Percentiles rank a stretch among this genome's conserved stretches.
Conservation (phyloP, 129 eudicot species). For the Pseudognaphalium luteoalbum region DNA sequence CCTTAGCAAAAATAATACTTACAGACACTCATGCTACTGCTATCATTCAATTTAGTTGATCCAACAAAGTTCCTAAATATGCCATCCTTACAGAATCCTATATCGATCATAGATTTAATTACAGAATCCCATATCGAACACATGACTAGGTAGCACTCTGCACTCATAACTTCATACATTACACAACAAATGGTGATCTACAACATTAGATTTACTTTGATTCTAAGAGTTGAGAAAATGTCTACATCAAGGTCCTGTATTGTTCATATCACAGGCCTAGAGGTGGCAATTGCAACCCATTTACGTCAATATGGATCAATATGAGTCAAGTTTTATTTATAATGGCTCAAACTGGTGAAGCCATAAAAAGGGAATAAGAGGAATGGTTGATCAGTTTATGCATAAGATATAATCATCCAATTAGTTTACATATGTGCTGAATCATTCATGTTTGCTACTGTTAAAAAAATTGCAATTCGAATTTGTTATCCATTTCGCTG, state of each 20-base stretch:
- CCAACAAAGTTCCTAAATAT: conserved; percentile 7
- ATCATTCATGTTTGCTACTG: neutral
- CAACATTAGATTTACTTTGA: neutral
- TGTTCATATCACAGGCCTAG: neutral
- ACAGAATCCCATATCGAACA: too few relatives aligned
- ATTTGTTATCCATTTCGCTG: neutral
- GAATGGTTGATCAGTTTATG: neutral
- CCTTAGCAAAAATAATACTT: conserved; percentile 57
- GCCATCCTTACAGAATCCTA: neutral
- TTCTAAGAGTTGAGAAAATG: neutral
- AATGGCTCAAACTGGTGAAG: neutral
- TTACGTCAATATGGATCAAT: neutral
- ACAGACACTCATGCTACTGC: conserved; percentile 49
- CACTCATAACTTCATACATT: too few relatives aligned
- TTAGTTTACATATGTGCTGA: neutral
- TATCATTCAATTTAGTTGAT: conserved; percentile 50
- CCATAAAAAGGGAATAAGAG: neutral
- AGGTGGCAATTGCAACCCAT: neutral
- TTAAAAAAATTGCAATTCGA: neutral
- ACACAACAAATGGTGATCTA: neutral
- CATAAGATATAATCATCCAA: too few relatives aligned
- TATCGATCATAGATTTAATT: conserved; percentile 16
- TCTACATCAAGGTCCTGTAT: neutral
- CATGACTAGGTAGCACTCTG: too few relatives aligned
- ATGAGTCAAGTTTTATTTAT: neutral